Conservation (phyloP, 352 stramenopile species). For the Phytopythium mirpurense region DNA sequence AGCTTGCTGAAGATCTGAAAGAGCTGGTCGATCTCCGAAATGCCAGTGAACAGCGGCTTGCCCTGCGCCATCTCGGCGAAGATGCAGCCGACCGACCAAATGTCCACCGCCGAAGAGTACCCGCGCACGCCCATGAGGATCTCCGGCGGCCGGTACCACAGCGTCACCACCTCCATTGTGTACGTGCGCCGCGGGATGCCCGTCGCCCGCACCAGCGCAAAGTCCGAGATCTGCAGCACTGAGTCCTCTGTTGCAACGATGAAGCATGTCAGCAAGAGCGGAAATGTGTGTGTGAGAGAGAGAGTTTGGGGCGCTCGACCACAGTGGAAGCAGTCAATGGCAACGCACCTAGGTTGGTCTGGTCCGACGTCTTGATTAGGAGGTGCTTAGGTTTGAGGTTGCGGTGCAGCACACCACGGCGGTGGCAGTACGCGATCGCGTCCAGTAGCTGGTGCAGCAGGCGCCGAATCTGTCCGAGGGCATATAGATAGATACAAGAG, state of each 20-base stretch:
- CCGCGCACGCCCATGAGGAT: slow-evolving; percentile 87
- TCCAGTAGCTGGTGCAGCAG: slow-evolving; percentile 85
- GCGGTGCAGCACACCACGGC: slow-evolving; percentile 82
- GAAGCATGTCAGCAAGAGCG: too few species aligned
- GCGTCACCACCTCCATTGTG: slow-evolving; percentile 88
- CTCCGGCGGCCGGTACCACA: slow-evolving; percentile 89
- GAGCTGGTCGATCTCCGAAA: slow-evolving; percentile 81
- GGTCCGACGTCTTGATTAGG: slow-evolving; percentile 71
- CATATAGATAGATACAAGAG: too few species aligned
- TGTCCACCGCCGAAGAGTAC: slow-evolving; percentile 87
- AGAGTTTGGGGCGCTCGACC: too few species aligned
- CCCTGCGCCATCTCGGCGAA: slow-evolving; percentile 96
- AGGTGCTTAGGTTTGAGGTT: slow-evolving; percentile 91
- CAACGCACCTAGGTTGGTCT: slow-evolving; percentile 47
- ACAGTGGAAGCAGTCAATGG: not conserved
- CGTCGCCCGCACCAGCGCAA: slow-evolving; percentile 84
- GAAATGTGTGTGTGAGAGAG: too few species aligned
- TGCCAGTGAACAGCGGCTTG: slow-evolving; percentile 77
- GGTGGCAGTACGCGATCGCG: slow-evolving; percentile 86
- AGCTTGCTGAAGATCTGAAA: slow-evolving; percentile 91
- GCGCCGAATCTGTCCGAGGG: slow-evolving; percentile 54
- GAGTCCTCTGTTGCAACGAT: slow-evolving; percentile 35
- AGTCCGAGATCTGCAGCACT: slow-evolving; percentile 83
- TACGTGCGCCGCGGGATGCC: slow-evolving; percentile 86
- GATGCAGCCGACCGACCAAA: slow-evolving; percentile 96